Base-by-base conservation (phyloP, 192 early-diverging fungal species). In the Coemansia sp. region DNA sequence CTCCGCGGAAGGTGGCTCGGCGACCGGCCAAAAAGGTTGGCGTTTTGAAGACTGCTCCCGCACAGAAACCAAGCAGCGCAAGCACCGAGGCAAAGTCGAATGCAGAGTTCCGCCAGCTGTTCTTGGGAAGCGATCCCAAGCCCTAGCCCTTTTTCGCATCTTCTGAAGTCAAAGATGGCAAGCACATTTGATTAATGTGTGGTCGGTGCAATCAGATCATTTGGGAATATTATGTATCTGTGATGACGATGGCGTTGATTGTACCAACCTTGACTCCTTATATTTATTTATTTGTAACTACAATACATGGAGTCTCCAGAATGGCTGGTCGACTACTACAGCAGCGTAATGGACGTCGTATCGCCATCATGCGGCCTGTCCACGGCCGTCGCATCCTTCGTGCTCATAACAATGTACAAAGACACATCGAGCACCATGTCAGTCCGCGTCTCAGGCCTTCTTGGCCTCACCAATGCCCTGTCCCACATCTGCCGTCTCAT, bases 281-380 rank as follows among this genome's bases (percentile, higher is more conserved):
- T 6, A 32, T 32, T 32, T 32, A 32, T 32, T 32, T 32, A 32
- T 32, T 32, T 32, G 32, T 8, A 32, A 8, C 7, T 32, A 32
- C 32, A 32, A 32, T 43, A 12, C 41, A 54, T 1, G 41, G 38
- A 48, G 24, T 41, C 62, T 14, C 58, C 58, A 13, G 39, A 10
- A 45, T 78, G 75, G 75, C 66, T 78, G 19, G 64, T 59, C 11
- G 63, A 72, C 59, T 78, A 78, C 62, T 78, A 78, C 38, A 54
- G 69, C 54, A 70, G 61, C 62, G 49, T 72, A 11, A 61, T 69
- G 41, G 75, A 78, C 38, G 75, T 78, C 43, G 56, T 78, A n/a
- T 64, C 69, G 56, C 75, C 75, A 1, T 69, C 75, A 6, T 78
- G 75, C 59, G 75, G 75, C 9, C 62, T 78, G 19, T 59, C 75